Percentiles rank a stretch among this genome's conserved stretches.
These are phyloP conservation scores for Pleurotus citrinopileatus DNA, from an alignment of 768 basidiomycete genomes.

Conservation along the genomic window DNA sequence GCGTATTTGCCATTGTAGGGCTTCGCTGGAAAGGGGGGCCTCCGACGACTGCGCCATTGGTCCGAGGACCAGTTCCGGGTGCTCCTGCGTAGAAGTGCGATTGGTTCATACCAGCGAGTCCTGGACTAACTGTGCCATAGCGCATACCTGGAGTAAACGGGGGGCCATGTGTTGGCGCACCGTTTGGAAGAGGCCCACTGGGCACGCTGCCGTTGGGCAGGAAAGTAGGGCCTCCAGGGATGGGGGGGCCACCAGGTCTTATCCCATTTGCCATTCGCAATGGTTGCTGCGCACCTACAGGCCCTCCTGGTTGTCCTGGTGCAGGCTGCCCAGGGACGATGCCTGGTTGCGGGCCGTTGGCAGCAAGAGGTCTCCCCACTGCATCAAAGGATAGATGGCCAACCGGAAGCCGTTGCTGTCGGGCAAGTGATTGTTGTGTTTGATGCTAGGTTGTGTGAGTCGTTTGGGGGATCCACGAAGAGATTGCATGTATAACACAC, in stretches of 20 bases:
- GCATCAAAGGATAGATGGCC: slow-evolving; percentile 6
- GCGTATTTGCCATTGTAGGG: slow-evolving; percentile 7
- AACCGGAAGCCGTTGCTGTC: slow-evolving; percentile 1
- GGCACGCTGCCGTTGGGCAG: neutral
- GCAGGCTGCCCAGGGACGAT: slow-evolving; percentile 14
- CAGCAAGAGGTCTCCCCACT: slow-evolving; percentile 14
- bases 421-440: slow-evolving; percentile 17
- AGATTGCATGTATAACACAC: slow-evolving; percentile 35
- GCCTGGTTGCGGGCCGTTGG: slow-evolving; percentile 15
- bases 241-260: neutral
- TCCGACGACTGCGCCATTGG: neutral
- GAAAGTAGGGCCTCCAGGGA: neutral
- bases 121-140: neutral
- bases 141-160: neutral
- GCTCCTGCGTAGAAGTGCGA: neutral
- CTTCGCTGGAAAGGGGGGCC: slow-evolving; percentile 5
- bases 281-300: neutral
- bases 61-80: neutral
- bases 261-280: slow-evolving; percentile 5
- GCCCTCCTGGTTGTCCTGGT: slow-evolving; percentile 1
- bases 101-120: slow-evolving; percentile 1
- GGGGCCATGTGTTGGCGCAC: neutral
- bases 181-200: neutral
- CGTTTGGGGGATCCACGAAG: slow-evolving; percentile 14
- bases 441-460: slow-evolving; percentile 22